Conservation (phyloP, 1,139 yeast species). For the Kodamaea arcana region DNA sequence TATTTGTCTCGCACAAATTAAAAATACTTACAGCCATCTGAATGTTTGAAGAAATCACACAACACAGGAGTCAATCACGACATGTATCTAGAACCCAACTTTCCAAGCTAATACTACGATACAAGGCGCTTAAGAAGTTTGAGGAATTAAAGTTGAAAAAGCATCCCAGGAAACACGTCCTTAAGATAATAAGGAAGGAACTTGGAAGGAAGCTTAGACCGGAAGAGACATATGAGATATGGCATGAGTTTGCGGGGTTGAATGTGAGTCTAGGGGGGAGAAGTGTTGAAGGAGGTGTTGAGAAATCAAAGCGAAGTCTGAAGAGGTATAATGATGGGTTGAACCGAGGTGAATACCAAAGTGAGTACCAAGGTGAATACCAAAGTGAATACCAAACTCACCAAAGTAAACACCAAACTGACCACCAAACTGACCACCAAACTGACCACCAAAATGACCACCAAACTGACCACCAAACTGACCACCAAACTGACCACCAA, state of each 20-base stretch:
- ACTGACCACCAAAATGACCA: too few relatives aligned
- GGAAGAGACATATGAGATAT: slow-evolving; percentile 36
- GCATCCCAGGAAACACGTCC: slow-evolving; percentile 4
- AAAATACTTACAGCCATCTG: too few relatives aligned
- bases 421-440: too few relatives aligned
- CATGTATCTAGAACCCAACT: slow-evolving; percentile 3
- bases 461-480: too few relatives aligned
- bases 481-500: too few relatives aligned
- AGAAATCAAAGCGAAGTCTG: too few relatives aligned
- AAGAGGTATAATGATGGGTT: too few relatives aligned
- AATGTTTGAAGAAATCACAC: slow-evolving; percentile 13
- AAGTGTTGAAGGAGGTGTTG: slow-evolving; percentile 2
- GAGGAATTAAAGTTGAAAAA: slow-evolving; percentile 10
- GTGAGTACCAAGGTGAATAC: neutral
- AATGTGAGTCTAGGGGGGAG: slow-evolving; percentile 12
- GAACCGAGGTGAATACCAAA: neutral
- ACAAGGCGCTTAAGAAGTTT: slow-evolving; percentile 17
- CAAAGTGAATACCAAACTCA: neutral
- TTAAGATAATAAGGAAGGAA: slow-evolving; percentile 10
- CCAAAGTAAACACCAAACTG: too few relatives aligned
- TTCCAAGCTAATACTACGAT: slow-evolving; percentile 14
- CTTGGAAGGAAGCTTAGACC: slow-evolving; percentile 18
- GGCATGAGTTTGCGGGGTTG: slow-evolving; percentile 25
- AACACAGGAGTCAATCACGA: slow-evolving; percentile 4
- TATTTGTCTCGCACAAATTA: too few relatives aligned